Conservation (phyloP, 2,329 filamentous ascomycete species). For the Graphiopsis chlorocephala region DNA sequence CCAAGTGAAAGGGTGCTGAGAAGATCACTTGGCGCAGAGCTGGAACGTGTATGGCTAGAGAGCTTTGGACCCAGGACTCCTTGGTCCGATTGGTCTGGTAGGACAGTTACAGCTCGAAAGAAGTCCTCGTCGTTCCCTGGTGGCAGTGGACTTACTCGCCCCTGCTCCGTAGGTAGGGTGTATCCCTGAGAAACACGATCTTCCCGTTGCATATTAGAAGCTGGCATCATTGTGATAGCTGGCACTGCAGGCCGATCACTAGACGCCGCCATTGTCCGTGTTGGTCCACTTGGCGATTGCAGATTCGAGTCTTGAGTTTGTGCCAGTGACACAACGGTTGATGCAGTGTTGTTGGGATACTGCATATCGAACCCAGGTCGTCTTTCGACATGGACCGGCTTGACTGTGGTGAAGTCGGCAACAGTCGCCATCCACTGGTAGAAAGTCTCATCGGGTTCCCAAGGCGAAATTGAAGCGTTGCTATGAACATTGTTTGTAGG, state of each 20-base stretch:
- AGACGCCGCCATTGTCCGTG: too few relatives aligned
- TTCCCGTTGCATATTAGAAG: too few relatives aligned
- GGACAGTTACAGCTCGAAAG: not conserved
- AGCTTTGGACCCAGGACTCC: not conserved
- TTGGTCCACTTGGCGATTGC: too few relatives aligned
- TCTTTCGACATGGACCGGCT: not conserved
- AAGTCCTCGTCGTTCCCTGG: not conserved
- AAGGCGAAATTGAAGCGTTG: not conserved
- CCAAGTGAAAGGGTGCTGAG: not conserved
- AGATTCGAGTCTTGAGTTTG: too few relatives aligned
- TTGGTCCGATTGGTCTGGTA: not conserved
- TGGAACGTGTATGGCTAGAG: not conserved
- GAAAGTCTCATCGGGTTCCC: not conserved
- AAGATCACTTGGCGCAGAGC: not conserved
- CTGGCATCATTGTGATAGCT: not conserved
- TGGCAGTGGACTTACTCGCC: not conserved
- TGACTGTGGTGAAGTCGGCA: not conserved
- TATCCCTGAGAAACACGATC: too few relatives aligned
- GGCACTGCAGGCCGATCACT: not conserved
- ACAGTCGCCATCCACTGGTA: not conserved
- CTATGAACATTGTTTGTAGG: not conserved
- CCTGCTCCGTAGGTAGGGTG: not conserved
- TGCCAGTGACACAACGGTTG: not conserved
- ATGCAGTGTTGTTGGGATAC: not conserved
- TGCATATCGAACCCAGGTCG: not conserved